These are phyloP conservation scores for Penicillium riverlandense DNA, from an alignment of 495 filamentous ascomycete genomes.

Conservation along the genomic window DNA sequence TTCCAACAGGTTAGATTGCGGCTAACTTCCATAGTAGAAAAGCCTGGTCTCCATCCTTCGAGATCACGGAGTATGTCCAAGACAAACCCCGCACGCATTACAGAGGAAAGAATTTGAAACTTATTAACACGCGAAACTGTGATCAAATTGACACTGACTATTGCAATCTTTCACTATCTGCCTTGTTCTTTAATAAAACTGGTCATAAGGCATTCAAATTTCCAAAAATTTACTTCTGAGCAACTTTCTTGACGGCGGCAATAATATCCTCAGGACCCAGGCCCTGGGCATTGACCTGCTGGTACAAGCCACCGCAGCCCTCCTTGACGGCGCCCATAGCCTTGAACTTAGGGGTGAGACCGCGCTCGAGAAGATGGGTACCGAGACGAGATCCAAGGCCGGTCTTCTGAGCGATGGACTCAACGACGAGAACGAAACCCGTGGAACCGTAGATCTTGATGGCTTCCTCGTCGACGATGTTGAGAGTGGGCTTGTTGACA, in stretches of 20 bases:
- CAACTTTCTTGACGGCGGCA: constrained; percentile 18
- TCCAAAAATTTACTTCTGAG: constrained; percentile 11
- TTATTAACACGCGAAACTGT: too few relatives aligned
- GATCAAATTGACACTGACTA: too few relatives aligned
- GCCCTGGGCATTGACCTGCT: constrained; percentile 32
- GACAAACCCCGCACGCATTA: too few relatives aligned
- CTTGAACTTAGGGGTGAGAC: constrained; percentile 28
- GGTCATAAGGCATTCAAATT: too few relatives aligned
- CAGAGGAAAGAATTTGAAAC: too few relatives aligned
- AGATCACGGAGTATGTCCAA: too few relatives aligned
- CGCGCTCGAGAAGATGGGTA: constrained; percentile 25
- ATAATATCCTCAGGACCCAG: constrained; percentile 27
- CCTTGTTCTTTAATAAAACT: too few relatives aligned
- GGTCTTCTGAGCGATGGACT: constrained; percentile 35
- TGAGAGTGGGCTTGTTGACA: constrained; percentile 35
- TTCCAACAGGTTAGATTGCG: too few relatives aligned
- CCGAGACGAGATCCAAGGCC: constrained; percentile 33
- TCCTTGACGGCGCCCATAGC: constrained; percentile 29
- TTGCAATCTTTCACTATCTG: too few relatives aligned
- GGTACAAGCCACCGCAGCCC: constrained; percentile 29
- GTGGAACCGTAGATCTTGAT: constrained; percentile 27
- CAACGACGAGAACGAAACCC: constrained; percentile 29
- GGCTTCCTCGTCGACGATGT: constrained; percentile 31
- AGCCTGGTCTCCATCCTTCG: too few relatives aligned
- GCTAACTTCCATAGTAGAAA: too few relatives aligned